phyloP scores from a whole-genome alignment of 805 yeast species.

The Candida namnaoensis region DNA sequence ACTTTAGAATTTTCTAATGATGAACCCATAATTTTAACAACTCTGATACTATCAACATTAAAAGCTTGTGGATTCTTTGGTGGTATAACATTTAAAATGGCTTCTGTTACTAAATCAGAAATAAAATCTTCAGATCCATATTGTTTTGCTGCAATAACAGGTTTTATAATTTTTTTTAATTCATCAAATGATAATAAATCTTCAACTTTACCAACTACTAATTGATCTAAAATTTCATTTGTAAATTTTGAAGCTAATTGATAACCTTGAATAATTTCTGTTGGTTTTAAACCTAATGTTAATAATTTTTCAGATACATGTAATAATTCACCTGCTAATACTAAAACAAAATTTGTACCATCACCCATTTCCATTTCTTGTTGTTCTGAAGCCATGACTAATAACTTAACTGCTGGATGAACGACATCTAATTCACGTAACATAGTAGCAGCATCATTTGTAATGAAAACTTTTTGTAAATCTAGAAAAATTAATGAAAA shows the following conservation, averaged over 20 bases:
- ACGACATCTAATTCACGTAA: constrained; percentile 86
- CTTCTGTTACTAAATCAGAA: constrained; percentile 73
- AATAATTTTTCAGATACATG: constrained; percentile 80
- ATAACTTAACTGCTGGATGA: constrained; percentile 93
- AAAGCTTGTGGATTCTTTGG: constrained; percentile 52
- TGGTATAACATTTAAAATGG: constrained; percentile 73
- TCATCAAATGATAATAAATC: constrained; percentile 45
- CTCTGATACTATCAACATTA: constrained; percentile 90
- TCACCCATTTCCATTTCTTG: constrained; percentile 98
- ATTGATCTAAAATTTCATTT: constrained; percentile 52
- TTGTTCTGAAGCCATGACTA: constrained; percentile 95
- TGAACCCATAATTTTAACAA: constrained; percentile 95
- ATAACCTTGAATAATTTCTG: constrained; percentile 91
- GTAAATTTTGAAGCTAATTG: constrained; percentile 79
- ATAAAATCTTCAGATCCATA: constrained; percentile 79
- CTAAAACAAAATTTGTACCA: constrained; percentile 83
- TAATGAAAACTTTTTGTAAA: constrained; percentile 76
- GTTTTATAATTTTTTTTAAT: constrained; percentile 64
- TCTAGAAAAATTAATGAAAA: constrained; percentile 13
- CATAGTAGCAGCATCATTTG: constrained; percentile 98
- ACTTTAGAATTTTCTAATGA: constrained; percentile 67
- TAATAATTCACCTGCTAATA: constrained; percentile 88
- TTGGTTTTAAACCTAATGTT: constrained; percentile 78
- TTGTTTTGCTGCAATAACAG: constrained; percentile 91
- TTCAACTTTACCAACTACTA: constrained; percentile 55